Conservation (phyloP, 345 rosid genomes). For the Syzygium oleosum region DNA sequence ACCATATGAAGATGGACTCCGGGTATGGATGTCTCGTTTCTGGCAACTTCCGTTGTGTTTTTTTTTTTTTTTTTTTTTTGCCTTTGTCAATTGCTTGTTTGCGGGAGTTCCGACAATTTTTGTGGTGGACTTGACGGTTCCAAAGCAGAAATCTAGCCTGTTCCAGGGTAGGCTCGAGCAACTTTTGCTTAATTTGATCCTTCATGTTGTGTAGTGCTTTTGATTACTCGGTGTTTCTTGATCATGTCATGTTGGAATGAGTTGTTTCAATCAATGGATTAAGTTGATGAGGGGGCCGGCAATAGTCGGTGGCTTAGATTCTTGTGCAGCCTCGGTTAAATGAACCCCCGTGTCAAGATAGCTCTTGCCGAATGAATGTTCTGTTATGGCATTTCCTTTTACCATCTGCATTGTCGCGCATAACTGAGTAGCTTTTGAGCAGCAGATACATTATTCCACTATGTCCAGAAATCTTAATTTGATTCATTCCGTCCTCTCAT, state of each 20-base stretch:
- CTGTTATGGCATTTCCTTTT: not conserved
- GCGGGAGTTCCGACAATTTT: not conserved
- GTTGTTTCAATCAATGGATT: not conserved
- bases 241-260: not conserved
- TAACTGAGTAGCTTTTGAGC: not conserved
- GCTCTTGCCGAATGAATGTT: not conserved
- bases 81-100: not conserved
- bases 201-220: not conserved
- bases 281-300: not conserved
- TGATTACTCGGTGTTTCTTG: not conserved
- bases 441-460: not conserved
- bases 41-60: not conserved
- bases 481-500: not conserved
- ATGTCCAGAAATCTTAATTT: not conserved
- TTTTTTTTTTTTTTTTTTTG: not conserved
- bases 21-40: conserved; percentile 28
- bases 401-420: not conserved
- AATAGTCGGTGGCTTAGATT: not conserved
- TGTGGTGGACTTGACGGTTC: not conserved
- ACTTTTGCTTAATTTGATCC: not conserved
- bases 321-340: not conserved
- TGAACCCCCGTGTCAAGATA: not conserved
- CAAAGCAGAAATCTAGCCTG: not conserved
- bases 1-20: conserved; percentile 95
- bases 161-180: not conserved